These are phyloP conservation scores for Myriosclerotinia curreyana DNA, from an alignment of 2,329 filamentous ascomycete species.

Conservation along the genomic window DNA sequence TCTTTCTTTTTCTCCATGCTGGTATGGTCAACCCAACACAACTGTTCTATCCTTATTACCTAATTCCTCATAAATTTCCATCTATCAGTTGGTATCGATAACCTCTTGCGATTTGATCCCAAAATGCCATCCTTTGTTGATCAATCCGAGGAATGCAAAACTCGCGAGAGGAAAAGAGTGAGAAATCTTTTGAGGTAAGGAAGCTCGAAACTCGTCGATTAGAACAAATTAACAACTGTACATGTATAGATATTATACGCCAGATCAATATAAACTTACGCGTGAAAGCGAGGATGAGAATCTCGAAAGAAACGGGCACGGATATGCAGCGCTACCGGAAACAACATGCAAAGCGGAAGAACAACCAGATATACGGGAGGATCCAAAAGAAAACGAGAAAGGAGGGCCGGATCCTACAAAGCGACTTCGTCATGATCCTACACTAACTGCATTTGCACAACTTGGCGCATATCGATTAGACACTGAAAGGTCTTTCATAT, in stretches of 20 bases:
- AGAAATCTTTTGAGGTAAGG: constrained; percentile 20
- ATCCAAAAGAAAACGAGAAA: not conserved
- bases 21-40: too few relatives aligned
- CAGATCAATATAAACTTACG: constrained; percentile 10
- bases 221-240: too few relatives aligned
- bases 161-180: constrained; percentile 18
- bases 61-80: not conserved
- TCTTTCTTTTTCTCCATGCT: not conserved
- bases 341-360: constrained; percentile 4
- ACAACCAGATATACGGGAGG: not conserved
- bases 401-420: constrained; percentile 17
- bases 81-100: not conserved
- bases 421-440: constrained; percentile 39
- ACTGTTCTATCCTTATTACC: not conserved
- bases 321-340: not conserved
- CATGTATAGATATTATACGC: constrained; percentile 21
- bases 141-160: constrained; percentile 5
- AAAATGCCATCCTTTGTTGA: constrained; percentile 2
- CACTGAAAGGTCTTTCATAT: constrained; percentile 48
- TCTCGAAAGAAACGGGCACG: not conserved
- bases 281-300: constrained; percentile 10
- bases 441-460: constrained; percentile 46
- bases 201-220: not conserved
- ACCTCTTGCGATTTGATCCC: not conserved
- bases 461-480: constrained; percentile 47